These are phyloP conservation scores for Rhipidocladum racemiflorum DNA, from an alignment of 176 grass and related monocot genomes.

Conservation along the genomic window DNA sequence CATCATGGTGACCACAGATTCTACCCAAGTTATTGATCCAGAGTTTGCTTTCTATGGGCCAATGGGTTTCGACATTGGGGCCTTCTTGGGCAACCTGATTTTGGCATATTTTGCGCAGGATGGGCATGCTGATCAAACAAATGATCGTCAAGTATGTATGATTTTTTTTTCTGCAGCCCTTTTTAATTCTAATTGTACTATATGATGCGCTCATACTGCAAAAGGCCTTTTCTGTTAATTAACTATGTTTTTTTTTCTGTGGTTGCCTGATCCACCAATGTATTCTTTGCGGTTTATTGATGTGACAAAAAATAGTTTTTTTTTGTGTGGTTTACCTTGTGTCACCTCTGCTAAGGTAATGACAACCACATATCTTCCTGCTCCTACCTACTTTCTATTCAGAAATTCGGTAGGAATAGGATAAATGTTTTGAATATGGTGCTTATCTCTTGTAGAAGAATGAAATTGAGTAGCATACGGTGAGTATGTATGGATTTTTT, in stretches of 20 bases:
- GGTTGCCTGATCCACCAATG: neutral
- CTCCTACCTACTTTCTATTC: neutral
- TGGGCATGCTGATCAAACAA: constrained; percentile 68
- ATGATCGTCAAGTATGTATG: constrained; percentile 69
- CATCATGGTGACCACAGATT: constrained; percentile 79
- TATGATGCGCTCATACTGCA: neutral
- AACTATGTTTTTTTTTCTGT: neutral
- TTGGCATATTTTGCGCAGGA: constrained; percentile 90
- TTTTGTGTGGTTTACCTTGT: constrained; percentile 4
- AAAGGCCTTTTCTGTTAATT: neutral
- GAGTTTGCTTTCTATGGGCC: constrained; percentile 92
- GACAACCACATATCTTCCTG: neutral
- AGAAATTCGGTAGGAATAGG: too few species aligned
- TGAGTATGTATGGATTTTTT: neutral
- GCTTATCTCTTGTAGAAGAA: neutral
- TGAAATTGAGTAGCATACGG: neutral
- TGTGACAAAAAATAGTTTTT: neutral
- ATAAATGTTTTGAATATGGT: neutral
- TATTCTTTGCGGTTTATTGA: neutral
- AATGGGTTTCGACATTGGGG: constrained; percentile 96
- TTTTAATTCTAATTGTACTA: neutral
- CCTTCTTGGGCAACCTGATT: constrained; percentile 89
- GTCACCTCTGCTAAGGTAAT: neutral
- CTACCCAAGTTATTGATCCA: constrained; percentile 91
- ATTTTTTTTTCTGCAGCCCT: neutral